Evolutionary conservation across 306 rosid genomes (phyloP).

Genomic region (Quercus suber): DNA sequence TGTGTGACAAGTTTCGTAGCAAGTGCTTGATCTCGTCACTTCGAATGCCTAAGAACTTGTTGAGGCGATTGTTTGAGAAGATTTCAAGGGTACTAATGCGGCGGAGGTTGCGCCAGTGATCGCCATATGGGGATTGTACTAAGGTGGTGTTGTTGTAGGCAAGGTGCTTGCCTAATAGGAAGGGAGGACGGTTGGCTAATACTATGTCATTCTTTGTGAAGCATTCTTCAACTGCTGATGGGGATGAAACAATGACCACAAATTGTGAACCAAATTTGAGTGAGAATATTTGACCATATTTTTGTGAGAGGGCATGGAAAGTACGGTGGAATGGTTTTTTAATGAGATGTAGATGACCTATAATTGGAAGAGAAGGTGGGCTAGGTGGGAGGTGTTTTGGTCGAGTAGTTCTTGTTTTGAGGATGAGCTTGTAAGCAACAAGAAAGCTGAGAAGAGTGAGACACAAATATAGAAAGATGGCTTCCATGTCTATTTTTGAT

Average conservation of each 20-base stretch:
- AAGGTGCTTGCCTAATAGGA: constrained; percentile 29
- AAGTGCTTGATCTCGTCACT: constrained; percentile 39
- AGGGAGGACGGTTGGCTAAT: constrained; percentile 45
- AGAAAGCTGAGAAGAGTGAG: constrained; percentile 6
- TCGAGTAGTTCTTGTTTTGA: neutral
- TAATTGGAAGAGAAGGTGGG: constrained; percentile 49
- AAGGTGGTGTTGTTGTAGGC: constrained; percentile 42
- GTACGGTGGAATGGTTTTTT: constrained; percentile 36
- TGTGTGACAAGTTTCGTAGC: constrained; percentile 11
- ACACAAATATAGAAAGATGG: too few species aligned
- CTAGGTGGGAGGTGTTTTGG: constrained; percentile 44
- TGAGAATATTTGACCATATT: constrained; percentile 37
- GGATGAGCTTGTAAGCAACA: constrained; percentile 24
- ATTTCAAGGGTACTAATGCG: constrained; percentile 57
- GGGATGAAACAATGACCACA: constrained; percentile 44
- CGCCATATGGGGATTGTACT: constrained; percentile 41
- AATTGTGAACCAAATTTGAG: constrained; percentile 31
- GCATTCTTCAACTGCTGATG: constrained; percentile 50
- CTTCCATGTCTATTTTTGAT: too few species aligned
- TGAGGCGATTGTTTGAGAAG: constrained; percentile 39
- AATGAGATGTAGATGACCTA: constrained; percentile 57
- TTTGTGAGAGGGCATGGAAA: constrained; percentile 30
- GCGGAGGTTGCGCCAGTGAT: constrained; percentile 82
- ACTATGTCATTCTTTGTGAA: constrained; percentile 64
- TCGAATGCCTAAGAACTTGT: constrained; percentile 27